phyloP scores from a whole-genome alignment of 1,139 yeast species.

The Meyerozyma carpophila region DNA sequence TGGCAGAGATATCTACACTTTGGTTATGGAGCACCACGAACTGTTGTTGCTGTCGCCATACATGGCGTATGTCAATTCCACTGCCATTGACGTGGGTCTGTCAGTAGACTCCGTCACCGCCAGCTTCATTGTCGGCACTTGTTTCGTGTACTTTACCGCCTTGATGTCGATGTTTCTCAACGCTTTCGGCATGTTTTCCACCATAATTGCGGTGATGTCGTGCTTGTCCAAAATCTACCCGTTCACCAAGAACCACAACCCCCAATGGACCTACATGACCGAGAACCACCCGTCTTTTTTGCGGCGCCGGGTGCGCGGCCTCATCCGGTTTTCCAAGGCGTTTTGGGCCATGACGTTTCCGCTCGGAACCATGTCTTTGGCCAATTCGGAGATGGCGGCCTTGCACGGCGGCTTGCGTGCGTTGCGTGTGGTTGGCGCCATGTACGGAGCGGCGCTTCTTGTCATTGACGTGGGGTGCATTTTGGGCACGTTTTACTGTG shows the following conservation, averaged over 20 bases:
- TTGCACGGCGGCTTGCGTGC: conserved; percentile 29
- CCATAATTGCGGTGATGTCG: conserved; percentile 47
- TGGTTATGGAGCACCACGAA: conserved; percentile 6
- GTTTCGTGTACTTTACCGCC: conserved; percentile 20
- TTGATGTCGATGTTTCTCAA: conserved; percentile 44
- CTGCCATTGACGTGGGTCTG: not conserved
- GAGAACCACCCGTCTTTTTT: conserved; percentile 6
- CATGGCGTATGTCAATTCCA: not conserved
- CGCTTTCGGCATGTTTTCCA: conserved; percentile 57
- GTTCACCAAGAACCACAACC: conserved; percentile 24
- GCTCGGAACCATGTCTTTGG: conserved; percentile 72
- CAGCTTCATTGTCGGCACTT: conserved; percentile 10
- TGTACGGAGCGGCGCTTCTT: conserved; percentile 49
- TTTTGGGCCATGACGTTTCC: conserved; percentile 94
- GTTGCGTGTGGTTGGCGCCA: conserved; percentile 56
- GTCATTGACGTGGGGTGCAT: conserved; percentile 32
- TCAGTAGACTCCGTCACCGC: not conserved
- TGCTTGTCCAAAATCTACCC: conserved; percentile 33
- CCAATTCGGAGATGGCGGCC: conserved; percentile 46
- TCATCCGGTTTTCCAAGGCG: conserved; percentile 46
- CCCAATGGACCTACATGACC: conserved; percentile 8
- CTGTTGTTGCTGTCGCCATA: conserved; percentile 4
- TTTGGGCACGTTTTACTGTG: conserved; percentile 17
- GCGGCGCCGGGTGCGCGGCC: conserved; percentile 13
- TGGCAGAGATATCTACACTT: conserved; percentile 34